These are phyloP conservation scores for Termitomyces sp. DNA, from an alignment of 768 basidiomycete genomes.

Conservation along the genomic window DNA sequence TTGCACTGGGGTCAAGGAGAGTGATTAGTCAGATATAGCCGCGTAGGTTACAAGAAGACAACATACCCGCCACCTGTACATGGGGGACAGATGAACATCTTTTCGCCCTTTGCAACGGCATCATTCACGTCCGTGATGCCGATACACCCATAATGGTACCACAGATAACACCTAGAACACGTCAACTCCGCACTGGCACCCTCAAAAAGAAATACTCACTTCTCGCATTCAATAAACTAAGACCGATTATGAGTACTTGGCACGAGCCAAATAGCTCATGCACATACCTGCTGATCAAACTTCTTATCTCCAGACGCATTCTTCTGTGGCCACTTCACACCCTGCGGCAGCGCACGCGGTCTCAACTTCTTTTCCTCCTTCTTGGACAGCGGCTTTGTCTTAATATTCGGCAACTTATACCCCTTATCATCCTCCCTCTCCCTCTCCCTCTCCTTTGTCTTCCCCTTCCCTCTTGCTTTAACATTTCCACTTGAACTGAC, in stretches of 20 bases:
- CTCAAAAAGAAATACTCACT: slow-evolving; percentile 1
- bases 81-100: slow-evolving; percentile 36
- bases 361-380: slow-evolving; percentile 8
- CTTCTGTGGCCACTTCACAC: slow-evolving; percentile 23
- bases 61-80: slow-evolving; percentile 31
- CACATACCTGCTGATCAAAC: slow-evolving; percentile 27
- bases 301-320: slow-evolving; percentile 14
- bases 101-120: slow-evolving; percentile 23
- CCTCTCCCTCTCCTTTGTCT: slow-evolving; percentile 9
- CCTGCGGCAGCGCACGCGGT: slow-evolving; percentile 1
- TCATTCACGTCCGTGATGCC: slow-evolving; percentile 32
- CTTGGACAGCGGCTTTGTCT: slow-evolving; percentile 5
- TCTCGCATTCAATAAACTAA: slow-evolving; percentile 12
- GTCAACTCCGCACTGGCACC: not conserved
- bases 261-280: not conserved
- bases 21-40: not conserved
- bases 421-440: not conserved
- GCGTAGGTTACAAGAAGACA: not conserved
- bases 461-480: slow-evolving; percentile 3
- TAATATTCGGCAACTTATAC: not conserved
- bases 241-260: slow-evolving; percentile 14
- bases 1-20: slow-evolving; percentile 6
- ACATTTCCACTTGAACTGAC: not conserved
- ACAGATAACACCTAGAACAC: slow-evolving; percentile 30
- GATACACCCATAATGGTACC: slow-evolving; percentile 53